A percentile compares a stretch with the other conserved stretches of the same genome.
Conservation (phyloP, 2,329 filamentous ascomycete species). For the Colletotrichum noveboracense region DNA sequence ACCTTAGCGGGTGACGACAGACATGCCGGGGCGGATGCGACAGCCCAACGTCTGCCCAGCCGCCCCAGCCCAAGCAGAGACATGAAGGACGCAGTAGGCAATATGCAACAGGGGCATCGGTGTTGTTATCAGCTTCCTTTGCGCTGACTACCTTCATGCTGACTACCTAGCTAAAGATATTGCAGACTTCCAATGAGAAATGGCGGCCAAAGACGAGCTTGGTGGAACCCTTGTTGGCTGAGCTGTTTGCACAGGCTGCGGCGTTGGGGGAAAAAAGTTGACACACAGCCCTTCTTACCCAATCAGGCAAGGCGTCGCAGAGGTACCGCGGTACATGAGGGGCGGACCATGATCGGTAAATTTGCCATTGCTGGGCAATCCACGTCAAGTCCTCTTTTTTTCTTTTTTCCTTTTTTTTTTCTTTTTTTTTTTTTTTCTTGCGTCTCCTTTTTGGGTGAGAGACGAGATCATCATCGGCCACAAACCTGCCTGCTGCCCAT, state of each 20-base stretch:
- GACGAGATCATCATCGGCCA: background rate
- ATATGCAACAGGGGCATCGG: background rate
- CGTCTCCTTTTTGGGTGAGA: background rate
- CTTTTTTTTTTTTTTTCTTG: background rate
- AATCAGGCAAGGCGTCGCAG: background rate
- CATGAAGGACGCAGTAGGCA: background rate
- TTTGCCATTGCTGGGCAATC: slow-evolving; percentile 1
- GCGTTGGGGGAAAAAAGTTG: background rate
- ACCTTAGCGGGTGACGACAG: background rate
- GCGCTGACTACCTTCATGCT: background rate
- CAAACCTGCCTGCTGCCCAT: background rate
- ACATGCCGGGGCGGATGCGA: background rate
- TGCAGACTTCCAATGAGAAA: background rate
- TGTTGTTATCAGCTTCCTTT: background rate
- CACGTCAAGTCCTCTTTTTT: background rate
- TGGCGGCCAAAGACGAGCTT: background rate
- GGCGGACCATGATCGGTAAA: slow-evolving; percentile 1
- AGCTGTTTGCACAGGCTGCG: background rate
- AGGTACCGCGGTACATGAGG: background rate
- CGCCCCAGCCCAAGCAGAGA: background rate
- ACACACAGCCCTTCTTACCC: background rate
- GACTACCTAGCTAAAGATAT: background rate
- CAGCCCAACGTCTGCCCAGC: background rate
- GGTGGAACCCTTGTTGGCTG: background rate
- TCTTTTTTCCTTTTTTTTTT: background rate